Evolutionary conservation across 768 basidiomycete species (phyloP).

Genomic region (Lyophyllum decastes): DNA sequence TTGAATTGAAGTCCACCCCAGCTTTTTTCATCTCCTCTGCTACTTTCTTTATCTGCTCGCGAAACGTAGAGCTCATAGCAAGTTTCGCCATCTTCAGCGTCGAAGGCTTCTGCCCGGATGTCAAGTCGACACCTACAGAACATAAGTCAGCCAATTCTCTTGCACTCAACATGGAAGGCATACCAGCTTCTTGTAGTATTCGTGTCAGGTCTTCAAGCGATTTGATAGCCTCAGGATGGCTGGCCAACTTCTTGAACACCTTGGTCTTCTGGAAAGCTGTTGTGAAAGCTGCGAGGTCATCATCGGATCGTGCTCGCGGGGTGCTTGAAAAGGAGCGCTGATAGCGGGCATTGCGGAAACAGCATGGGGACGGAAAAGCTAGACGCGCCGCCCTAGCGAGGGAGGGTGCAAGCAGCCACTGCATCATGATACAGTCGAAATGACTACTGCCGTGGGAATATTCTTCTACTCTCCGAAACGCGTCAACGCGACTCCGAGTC

Average conservation of each 20-base stretch:
- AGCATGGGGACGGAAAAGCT: slow-evolving; percentile 7
- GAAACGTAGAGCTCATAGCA: slow-evolving; percentile 52
- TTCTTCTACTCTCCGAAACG: slow-evolving; percentile 9
- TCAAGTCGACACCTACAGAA: slow-evolving; percentile 47
- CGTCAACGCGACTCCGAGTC: slow-evolving; percentile 18
- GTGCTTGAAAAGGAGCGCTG: slow-evolving; percentile 20
- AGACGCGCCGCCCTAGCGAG: slow-evolving; percentile 12
- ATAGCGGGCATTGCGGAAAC: slow-evolving; percentile 4
- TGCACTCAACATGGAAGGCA: slow-evolving; percentile 1
- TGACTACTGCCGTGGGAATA: slow-evolving; percentile 15
- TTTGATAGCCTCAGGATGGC: slow-evolving; percentile 49
- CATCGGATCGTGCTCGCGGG: slow-evolving; percentile 27
- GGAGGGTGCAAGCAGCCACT: slow-evolving; percentile 13
- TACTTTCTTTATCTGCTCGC: slow-evolving; percentile 44
- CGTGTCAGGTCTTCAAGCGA: slow-evolving; percentile 47
- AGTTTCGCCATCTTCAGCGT: slow-evolving; percentile 57
- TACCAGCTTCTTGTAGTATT: slow-evolving; percentile 51
- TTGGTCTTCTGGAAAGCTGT: slow-evolving; percentile 46
- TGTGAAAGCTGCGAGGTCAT: slow-evolving; percentile 31
- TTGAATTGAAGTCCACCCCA: slow-evolving; percentile 57
- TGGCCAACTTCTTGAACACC: slow-evolving; percentile 47
- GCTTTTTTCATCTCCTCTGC: slow-evolving; percentile 55
- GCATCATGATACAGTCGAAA: slow-evolving; percentile 14
- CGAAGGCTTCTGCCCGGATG: slow-evolving; percentile 45
- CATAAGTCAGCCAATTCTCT: background rate